phyloP scores from a whole-genome alignment of 352 stramenopile species.

The Phytophthora brassicae region DNA sequence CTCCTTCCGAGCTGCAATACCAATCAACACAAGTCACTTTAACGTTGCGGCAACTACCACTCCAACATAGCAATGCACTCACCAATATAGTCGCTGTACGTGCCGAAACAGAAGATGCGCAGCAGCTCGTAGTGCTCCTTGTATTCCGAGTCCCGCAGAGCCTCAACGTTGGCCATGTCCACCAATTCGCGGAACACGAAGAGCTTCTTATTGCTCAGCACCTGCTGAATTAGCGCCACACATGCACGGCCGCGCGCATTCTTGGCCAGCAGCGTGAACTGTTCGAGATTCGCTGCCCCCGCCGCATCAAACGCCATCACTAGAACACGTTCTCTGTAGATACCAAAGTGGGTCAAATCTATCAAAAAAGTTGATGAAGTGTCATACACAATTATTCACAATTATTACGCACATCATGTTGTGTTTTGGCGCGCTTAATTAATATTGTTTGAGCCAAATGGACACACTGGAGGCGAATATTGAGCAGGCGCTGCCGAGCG shows the following conservation, averaged over 20 bases:
- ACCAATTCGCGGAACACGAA: slow-evolving; percentile 94
- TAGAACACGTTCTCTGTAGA: background rate
- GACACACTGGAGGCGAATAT: slow-evolving; percentile 59
- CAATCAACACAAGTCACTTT: background rate
- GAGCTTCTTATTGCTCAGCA: slow-evolving; percentile 90
- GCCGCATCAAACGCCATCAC: slow-evolving; percentile 71
- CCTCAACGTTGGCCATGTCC: slow-evolving; percentile 90
- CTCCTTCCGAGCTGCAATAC: slow-evolving; percentile 50
- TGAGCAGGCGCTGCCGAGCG: slow-evolving; percentile 57
- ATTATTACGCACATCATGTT: too few species aligned
- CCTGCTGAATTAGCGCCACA: slow-evolving; percentile 92
- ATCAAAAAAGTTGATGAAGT: too few species aligned
- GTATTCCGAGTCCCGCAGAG: slow-evolving; percentile 72
- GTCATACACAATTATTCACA: too few species aligned
- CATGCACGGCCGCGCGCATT: slow-evolving; percentile 89
- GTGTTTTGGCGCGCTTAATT: slow-evolving; percentile 30
- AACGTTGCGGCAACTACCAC: background rate
- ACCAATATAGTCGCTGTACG: slow-evolving; percentile 86
- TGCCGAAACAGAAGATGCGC: slow-evolving; percentile 91
- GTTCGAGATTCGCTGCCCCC: slow-evolving; percentile 80
- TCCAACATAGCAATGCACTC: slow-evolving; percentile 5
- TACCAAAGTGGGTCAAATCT: slow-evolving; percentile 13
- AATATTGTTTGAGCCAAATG: slow-evolving; percentile 28
- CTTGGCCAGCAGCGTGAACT: slow-evolving; percentile 93
- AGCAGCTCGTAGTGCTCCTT: slow-evolving; percentile 81